These are phyloP conservation scores for Atkinsonella texensis DNA, from an alignment of 2,329 filamentous ascomycete species.

Conservation along the genomic window DNA sequence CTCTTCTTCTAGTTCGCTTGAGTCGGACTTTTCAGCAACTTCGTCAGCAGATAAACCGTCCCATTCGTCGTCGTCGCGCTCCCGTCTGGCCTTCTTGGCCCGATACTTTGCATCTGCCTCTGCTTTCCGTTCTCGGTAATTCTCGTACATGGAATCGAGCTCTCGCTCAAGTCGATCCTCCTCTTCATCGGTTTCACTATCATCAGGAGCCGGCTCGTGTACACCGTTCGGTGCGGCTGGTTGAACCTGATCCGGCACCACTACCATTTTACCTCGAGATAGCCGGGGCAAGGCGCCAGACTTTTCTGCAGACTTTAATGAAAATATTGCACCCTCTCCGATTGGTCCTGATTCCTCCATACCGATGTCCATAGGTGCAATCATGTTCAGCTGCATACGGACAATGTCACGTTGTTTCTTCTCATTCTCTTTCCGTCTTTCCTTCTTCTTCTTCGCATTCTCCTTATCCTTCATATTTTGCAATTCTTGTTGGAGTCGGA, in stretches of 20 bases:
- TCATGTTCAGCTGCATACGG: conserved; percentile 97
- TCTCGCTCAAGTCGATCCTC: conserved; percentile 74
- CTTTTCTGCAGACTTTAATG: conserved; percentile 70
- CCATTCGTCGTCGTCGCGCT: conserved; percentile 80
- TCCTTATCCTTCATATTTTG: conserved; percentile 73
- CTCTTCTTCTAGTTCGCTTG: conserved; percentile 49
- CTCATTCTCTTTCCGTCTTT: conserved; percentile 81
- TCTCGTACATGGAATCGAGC: conserved; percentile 76
- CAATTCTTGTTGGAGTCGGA: conserved; percentile 79
- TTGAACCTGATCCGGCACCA: conserved; percentile 45
- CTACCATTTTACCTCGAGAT: conserved; percentile 63
- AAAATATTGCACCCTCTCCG: conserved; percentile 77
- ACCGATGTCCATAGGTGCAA: conserved; percentile 88
- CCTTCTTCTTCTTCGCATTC: conserved; percentile 63
- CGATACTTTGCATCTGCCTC: conserved; percentile 76
- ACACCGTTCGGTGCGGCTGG: conserved; percentile 46
- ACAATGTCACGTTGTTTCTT: conserved; percentile 87
- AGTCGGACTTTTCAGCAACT: conserved; percentile 36
- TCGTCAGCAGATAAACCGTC: conserved; percentile 69
- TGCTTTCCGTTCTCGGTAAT: conserved; percentile 70
- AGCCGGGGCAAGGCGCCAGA: conserved; percentile 52
- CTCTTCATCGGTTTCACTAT: conserved; percentile 61
- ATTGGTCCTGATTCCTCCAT: conserved; percentile 72
- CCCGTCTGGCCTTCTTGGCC: conserved; percentile 76
- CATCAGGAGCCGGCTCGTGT: conserved; percentile 40